Evolutionary conservation across 1,284 basidiomycete species (phyloP).

Genomic region (Boletus coffeatus): DNA sequence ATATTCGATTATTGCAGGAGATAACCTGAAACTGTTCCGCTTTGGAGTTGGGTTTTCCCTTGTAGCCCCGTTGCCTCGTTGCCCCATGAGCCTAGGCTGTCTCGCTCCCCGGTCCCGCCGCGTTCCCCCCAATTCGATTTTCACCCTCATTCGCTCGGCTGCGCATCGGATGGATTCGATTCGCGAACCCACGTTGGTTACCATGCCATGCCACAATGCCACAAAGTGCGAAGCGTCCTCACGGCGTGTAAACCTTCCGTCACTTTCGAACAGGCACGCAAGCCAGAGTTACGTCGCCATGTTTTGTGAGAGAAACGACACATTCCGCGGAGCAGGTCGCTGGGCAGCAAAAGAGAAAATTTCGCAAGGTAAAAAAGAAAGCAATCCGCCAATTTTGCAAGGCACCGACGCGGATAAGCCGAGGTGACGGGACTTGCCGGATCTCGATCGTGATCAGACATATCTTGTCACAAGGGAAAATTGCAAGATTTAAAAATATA

Average conservation of each 20-base stretch:
- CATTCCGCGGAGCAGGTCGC: constrained; percentile 4
- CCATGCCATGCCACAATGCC: constrained; percentile 5
- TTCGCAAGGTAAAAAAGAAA: neutral
- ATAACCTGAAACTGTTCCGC: neutral
- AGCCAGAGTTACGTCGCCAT: constrained; percentile 5
- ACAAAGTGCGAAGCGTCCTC: constrained; percentile 12
- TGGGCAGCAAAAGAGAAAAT: neutral
- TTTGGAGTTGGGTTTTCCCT: neutral
- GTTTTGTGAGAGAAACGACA: constrained; percentile 9
- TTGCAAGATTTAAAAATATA: neutral
- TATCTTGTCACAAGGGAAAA: constrained; percentile 8
- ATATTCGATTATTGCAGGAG: neutral
- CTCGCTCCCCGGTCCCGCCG: neutral
- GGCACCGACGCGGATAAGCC: constrained; percentile 21
- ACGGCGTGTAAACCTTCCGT: constrained; percentile 1
- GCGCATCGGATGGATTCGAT: neutral
- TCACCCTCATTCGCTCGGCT: constrained; percentile 2
- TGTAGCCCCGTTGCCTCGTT: neutral
- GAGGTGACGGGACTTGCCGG: constrained; percentile 21
- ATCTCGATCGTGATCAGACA: constrained; percentile 15
- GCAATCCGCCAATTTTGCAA: constrained; percentile 7
- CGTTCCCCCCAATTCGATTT: neutral
- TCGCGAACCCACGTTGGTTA: constrained; percentile 5
- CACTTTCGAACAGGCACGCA: constrained; percentile 15
- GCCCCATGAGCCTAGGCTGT: neutral